Evolutionary conservation across 31 red algal species (phyloP), one percentile per base, ranked within the genome.

Genomic region (Porphyra umbilicalis): DNA sequence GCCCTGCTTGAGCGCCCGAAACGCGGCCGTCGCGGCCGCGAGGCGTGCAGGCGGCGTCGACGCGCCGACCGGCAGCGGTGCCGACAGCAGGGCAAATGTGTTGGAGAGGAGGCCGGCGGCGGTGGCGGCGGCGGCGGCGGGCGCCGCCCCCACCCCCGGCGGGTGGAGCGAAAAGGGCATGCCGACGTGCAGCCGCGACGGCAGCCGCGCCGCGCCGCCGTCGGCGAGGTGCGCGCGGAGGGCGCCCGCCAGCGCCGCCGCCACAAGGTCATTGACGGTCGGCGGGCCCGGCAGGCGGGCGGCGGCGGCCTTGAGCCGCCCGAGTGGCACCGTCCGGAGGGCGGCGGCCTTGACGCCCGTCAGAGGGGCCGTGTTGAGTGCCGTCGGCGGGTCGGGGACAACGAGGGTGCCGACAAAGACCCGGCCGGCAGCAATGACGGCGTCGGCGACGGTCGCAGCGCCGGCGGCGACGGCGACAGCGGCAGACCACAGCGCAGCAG

Each of bases 221-320:
- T 35, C 38, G 39, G 34, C 71, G 11, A 90, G 33, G 39, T 90
- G 82, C 31, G 37, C 44, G 34, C 88, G 83, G 25, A 86, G 77
- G 6, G 88, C 88, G 32, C 88, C 88, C 13, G 88, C 46, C 35
- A 90, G 76, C 35, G 88, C 83, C 9, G 88, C 83, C 38, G 85
- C 37, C n/a, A 82, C 78, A 31, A 90, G n/a, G 68, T 90, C 88
- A 76, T 90, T 90, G 42, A 90, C 81, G 29, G 88, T 85, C 25
- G 81, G 79, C 32, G 33, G 57, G 20, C 57, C 57, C 57, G 57
- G 36, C 35, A 80, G 40, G 35, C 40, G 30, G 6, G 42, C 77
- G 5, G 88, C 44, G 35, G 83, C 83, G 18, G 35, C 39, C 79
- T 85, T 85, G 30, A 90, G 33, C 20, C 39, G 36, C 32, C 40